Evolutionary conservation across 1,284 basidiomycete genomes (phyloP), one percentile per base, ranked within the genome.

Genomic region (Austroboletus rostrupii): DNA sequence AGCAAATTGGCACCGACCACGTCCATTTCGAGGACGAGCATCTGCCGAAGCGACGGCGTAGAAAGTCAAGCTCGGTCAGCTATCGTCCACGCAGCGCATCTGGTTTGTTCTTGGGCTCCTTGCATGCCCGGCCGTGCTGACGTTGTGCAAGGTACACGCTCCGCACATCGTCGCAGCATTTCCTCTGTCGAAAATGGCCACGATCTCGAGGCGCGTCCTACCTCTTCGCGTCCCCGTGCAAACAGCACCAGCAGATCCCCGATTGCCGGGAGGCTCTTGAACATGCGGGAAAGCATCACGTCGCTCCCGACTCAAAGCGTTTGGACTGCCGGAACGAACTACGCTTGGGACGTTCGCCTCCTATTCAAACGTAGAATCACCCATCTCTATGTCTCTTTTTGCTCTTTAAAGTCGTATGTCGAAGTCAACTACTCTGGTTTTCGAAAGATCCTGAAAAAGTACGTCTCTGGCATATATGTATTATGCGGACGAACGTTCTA

Each of bases 381-480:
- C 1, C 85, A 80, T 43, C 75, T 95, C n/a, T 97, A 91, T 68
- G 85, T 94, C 37, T 77, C 84, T 2, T 76, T 89, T 42, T 88
- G 87, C n/a, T 87, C 90, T 33, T 78, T 98, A 50, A 83, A 82
- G 67, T 90, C 93, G n/a, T 99, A 94, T 60, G 85, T 94, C 44
- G 91, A 97, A 61, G 77, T 98, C 49, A 99, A 99, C 70, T 80
- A 92, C 64, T 91, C 91, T 0, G 97, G 95, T 0, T 92, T 98
- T 72, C 83, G 92, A 61, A 98, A 99, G 77, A 96, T 97, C 36
- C 68, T 97, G 61, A 99, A 99, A 71, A 98, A 98, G 88, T 92
- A 65, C 53, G 81, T 48, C 28, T 45, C 20, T 32, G 38, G 17
- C 31, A 1, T 26, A 26, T 26, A 26, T 26, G 23, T 1, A 14